Evolutionary conservation across 495 filamentous ascomycete genomes (phyloP), one percentile per base, ranked within the genome.

Genomic region (Neurospora sp.): DNA sequence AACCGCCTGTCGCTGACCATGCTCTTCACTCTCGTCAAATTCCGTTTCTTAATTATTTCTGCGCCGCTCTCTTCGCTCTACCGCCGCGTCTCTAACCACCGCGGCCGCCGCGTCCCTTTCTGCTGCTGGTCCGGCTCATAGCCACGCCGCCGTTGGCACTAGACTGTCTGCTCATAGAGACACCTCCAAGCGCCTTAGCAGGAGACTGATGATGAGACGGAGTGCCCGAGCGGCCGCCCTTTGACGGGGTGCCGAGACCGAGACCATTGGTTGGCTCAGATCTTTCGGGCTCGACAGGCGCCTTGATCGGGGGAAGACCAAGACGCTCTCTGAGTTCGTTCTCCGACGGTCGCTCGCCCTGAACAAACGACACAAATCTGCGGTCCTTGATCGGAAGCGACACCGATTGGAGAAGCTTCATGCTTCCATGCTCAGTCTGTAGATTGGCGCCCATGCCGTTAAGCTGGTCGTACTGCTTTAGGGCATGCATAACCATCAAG

Each of bases 401-500:
- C 73, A 82, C 81, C 9, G 81, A 77, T 76, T 86, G 82, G 11
- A 86, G 80, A 3, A 86, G 75, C 73, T 78, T 81, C 10, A 83
- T 82, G 69, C 84, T 84, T 23, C 84, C 84, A 69, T 83, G 84
- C 23, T 81, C 78, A 39, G 80, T 72, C 35, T 82, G 79, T 3
- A 86, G 80, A 70, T 84, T 84, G 35, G 84, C 78, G 2, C 85
- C 85, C 31, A 78, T 77, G 27, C 84, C 84, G 59, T 85, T 76
- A 10, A 74, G 76, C 39, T 74, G 75, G 69, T 86, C 82, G 69
- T 85, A 85, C 59, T 84, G 83, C 74, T 81, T 81, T 42, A 84
- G 75, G 16, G 82, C 77, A 69, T 85, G 85, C 78, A 92, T 89
- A 70, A 88, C 85, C 10, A 86, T 84, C 54, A 88, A 78, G 77